Evolutionary conservation across 2,329 filamentous ascomycete genomes (phyloP).

Genomic region (Capronia epimyces): DNA sequence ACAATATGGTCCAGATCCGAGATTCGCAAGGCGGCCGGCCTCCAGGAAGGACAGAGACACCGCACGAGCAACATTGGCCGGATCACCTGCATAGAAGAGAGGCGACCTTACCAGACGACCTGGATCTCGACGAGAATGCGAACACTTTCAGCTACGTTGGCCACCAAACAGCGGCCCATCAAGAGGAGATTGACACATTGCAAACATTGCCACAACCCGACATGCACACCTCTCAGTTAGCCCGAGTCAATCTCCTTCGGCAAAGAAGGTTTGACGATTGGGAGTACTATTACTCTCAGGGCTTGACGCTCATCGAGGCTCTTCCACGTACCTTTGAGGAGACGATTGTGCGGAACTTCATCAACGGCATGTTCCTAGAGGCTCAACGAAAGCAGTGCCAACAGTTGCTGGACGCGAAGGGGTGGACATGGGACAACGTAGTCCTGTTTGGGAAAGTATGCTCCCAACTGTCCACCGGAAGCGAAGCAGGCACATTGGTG

Average conservation of each 20-base stretch:
- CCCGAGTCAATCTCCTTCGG: constrained; percentile 15
- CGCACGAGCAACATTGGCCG: not conserved
- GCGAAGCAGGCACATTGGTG: not conserved
- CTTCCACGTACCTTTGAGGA: constrained; percentile 17
- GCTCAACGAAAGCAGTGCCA: constrained; percentile 20
- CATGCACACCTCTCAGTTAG: constrained; percentile 10
- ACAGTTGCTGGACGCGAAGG: constrained; percentile 22
- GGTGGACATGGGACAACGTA: constrained; percentile 24
- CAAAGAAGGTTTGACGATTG: constrained; percentile 23
- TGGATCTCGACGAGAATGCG: constrained; percentile 22
- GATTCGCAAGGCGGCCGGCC: constrained; percentile 9
- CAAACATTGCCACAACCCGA: constrained; percentile 9
- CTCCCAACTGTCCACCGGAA: constrained; percentile 13
- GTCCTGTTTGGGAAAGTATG: constrained; percentile 11
- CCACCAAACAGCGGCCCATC: not conserved
- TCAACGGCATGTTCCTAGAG: constrained; percentile 14
- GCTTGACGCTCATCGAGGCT: constrained; percentile 6
- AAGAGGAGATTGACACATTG: constrained; percentile 8
- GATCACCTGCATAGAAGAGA: not conserved
- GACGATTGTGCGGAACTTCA: constrained; percentile 18
- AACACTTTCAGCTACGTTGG: constrained; percentile 20
- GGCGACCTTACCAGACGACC: constrained; percentile 16
- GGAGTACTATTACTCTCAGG: constrained; percentile 17
- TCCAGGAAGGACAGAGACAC: not conserved
- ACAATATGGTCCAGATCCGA: constrained; percentile 2